Base-by-base conservation (phyloP, 352 stramenopile genomes). In the Pythium diclinum region DNA sequence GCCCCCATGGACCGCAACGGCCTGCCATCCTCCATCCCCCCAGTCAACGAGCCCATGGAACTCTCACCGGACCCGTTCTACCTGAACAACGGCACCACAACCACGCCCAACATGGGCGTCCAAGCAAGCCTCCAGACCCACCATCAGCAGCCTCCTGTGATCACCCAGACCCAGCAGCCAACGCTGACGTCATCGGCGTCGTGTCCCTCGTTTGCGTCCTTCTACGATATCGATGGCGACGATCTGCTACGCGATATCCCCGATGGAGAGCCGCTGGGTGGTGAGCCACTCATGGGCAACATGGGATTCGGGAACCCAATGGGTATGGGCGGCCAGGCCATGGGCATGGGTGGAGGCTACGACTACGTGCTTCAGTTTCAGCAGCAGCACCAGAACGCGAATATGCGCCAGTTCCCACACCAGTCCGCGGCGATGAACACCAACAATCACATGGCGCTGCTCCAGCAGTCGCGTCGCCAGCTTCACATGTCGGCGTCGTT, bases 401-500 rank as follows among this genome's bases (percentile, higher is more conserved):
- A 57, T 16, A 65, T 85, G 61, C 79, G 81, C 38, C 74, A 80
- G 54, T 85, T 79, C 59, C 78, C 76, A 36, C 76, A 82, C 56
- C 78, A 83, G 36, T 69, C 73, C 61, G 49, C 65, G 52, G 59
- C 76, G 56, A 65, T 78, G 47, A 47, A 47, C 40, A 30, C 34
- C 14, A 33, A 58, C 10, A 64, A 61, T 46, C 63, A 61, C 19
- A 61, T 68, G 51, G 59, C 56, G 9, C 28, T 71, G 21, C 49
- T 73, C 16, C 66, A 63, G 33, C 63, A 71, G 57, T 60, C 53
- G 10, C 68, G 67, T 19, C 79, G 81, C 2, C 76, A 64, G 49
- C 70, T 92, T 9, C 81, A 90, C 63, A 78, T 73, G 28, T 92
- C 83, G 25, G 78, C 83, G 56, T 92, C 83, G 33, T 89, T 88